Conservation (phyloP, 768 basidiomycete species). For the Calocybe indica region DNA sequence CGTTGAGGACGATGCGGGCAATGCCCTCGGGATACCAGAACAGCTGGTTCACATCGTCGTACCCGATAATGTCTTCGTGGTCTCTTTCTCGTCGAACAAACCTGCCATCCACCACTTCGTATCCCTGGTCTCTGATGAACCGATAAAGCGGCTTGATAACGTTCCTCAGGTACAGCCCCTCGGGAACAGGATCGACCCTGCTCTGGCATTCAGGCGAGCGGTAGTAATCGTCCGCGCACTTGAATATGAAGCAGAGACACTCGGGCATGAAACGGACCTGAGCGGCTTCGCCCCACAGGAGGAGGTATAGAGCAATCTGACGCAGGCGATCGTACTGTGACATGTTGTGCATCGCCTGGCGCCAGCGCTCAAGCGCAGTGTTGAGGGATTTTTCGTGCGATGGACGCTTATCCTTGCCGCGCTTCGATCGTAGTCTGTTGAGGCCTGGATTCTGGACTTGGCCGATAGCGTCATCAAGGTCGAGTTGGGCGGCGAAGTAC, state of each 20-base stretch:
- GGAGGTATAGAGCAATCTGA: constrained; percentile 90
- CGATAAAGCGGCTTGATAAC: constrained; percentile 93
- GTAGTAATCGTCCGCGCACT: constrained; percentile 99
- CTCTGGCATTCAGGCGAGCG: constrained; percentile 98
- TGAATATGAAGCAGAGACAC: constrained; percentile 99
- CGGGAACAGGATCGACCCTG: constrained; percentile 85
- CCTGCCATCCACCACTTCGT: constrained; percentile 92
- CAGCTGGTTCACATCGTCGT: constrained; percentile 97
- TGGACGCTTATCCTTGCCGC: constrained; percentile 41
- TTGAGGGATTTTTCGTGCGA: constrained; percentile 62
- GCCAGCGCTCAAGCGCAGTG: constrained; percentile 87
- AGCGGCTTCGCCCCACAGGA: constrained; percentile 98
- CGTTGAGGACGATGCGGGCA: constrained; percentile 78
- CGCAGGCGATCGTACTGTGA: constrained; percentile 95
- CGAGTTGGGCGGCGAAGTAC: constrained; percentile 99
- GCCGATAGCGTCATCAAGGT: constrained; percentile 96
- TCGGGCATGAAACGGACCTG: constrained; percentile 97
- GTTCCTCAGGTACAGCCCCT: constrained; percentile 88
- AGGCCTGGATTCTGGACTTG: constrained; percentile 89
- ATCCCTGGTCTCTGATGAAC: constrained; percentile 96
- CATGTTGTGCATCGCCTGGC: constrained; percentile 98
- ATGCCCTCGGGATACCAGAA: constrained; percentile 99
- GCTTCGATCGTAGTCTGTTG: constrained; percentile 71
- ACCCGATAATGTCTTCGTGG: constrained; percentile 93
- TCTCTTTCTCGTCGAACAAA: constrained; percentile 92